Evolutionary conservation across 805 yeast species (phyloP).

Genomic region (Starmerella ratchasimensis): DNA sequence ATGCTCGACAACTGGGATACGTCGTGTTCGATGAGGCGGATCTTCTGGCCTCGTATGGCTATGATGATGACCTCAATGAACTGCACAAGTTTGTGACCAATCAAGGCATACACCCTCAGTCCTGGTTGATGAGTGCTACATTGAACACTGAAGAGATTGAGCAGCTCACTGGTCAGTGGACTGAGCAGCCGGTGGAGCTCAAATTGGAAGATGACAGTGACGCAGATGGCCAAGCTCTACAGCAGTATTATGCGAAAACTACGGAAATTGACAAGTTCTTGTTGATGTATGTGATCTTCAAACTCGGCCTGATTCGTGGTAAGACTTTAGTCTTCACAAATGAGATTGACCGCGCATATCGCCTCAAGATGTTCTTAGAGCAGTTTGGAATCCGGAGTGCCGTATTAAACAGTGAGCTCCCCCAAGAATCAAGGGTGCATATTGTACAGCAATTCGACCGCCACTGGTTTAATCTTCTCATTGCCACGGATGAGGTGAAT

Average conservation of each 20-base stretch:
- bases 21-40: slow-evolving; percentile 93
- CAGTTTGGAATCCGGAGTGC: slow-evolving; percentile 88
- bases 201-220: slow-evolving; percentile 57
- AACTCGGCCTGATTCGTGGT: slow-evolving; percentile 75
- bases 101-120: slow-evolving; percentile 39
- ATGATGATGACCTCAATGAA: slow-evolving; percentile 64
- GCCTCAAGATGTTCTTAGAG: slow-evolving; percentile 77
- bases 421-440: slow-evolving; percentile 82
- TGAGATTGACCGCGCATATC: slow-evolving; percentile 87
- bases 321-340: slow-evolving; percentile 85
- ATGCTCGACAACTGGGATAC: slow-evolving; percentile 45
- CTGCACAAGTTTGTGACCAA: slow-evolving; percentile 53
- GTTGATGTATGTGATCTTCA: slow-evolving; percentile 80
- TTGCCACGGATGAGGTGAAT: slow-evolving; percentile 86
- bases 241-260: slow-evolving; percentile 78
- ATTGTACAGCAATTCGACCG: slow-evolving; percentile 92
- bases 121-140: slow-evolving; percentile 94
- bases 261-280: slow-evolving; percentile 84
- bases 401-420: slow-evolving; percentile 82
- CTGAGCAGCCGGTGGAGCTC: slow-evolving; percentile 69
- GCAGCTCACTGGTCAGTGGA: slow-evolving; percentile 58
- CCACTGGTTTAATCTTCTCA: slow-evolving; percentile 68
- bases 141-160: slow-evolving; percentile 66
- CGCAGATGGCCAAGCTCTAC: slow-evolving; percentile 35
- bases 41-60: slow-evolving; percentile 77